Conservation (phyloP, 352 stramenopile genomes). For the Nothophytophthora sp. region DNA sequence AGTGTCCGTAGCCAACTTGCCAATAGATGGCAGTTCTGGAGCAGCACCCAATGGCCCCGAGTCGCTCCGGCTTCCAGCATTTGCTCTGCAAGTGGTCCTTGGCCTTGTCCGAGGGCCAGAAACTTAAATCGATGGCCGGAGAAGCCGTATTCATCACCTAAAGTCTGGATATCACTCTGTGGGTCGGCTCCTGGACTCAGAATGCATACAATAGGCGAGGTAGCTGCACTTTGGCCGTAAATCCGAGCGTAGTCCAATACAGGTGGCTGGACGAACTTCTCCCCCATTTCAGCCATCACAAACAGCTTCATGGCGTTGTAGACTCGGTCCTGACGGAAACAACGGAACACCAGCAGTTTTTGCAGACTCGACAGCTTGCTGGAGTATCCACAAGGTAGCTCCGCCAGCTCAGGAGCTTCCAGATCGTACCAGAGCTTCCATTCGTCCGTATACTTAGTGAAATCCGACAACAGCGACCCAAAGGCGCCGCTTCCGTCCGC, state of each 20-base stretch:
- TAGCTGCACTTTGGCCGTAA: constrained; percentile 87
- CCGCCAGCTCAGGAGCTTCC: constrained; percentile 85
- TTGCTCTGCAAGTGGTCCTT: constrained; percentile 93
- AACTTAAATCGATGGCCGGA: constrained; percentile 92
- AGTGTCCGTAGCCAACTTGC: constrained; percentile 93
- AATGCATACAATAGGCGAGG: constrained; percentile 95
- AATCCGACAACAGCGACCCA: constrained; percentile 44
- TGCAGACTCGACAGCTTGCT: constrained; percentile 86
- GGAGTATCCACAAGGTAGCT: constrained; percentile 83
- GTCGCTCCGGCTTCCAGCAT: constrained; percentile 92
- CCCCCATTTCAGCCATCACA: constrained; percentile 90
- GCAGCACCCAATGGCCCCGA: constrained; percentile 89
- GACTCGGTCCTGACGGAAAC: constrained; percentile 94
- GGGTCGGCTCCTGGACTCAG: constrained; percentile 93
- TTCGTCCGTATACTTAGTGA: constrained; percentile 44
- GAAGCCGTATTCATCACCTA: constrained; percentile 93
- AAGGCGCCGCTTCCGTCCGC: constrained; percentile 54
- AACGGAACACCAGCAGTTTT: constrained; percentile 92
- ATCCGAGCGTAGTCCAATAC: constrained; percentile 94
- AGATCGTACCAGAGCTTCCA: constrained; percentile 96
- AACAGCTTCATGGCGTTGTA: constrained; percentile 97
- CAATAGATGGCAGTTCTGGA: constrained; percentile 97
- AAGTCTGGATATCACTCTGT: constrained; percentile 93
- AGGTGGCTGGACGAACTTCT: constrained; percentile 95
- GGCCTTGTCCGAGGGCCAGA: constrained; percentile 93